Evolutionary conservation across 2,329 filamentous ascomycete genomes (phyloP).

Genomic region (Trematosphaeria pertusa): DNA sequence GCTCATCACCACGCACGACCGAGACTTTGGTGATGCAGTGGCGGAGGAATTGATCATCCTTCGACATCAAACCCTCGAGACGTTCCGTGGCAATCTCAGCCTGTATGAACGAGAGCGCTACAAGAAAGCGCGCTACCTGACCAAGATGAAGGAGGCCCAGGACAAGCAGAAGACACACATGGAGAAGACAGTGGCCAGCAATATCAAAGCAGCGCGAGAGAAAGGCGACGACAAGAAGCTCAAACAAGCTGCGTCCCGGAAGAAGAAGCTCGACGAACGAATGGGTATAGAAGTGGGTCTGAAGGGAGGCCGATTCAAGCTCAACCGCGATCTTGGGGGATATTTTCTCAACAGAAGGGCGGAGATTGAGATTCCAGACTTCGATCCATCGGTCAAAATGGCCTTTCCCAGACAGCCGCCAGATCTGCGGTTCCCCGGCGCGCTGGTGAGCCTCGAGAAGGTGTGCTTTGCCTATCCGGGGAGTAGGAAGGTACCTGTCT

Average conservation of each 20-base stretch:
- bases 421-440: slow-evolving; percentile 76
- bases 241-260: slow-evolving; percentile 81
- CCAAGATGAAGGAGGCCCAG: slow-evolving; percentile 80
- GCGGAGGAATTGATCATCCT: slow-evolving; percentile 79
- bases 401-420: slow-evolving; percentile 67
- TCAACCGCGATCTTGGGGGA: slow-evolving; percentile 73
- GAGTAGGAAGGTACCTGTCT: slow-evolving; percentile 50
- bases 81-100: slow-evolving; percentile 77
- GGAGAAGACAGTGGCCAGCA: slow-evolving; percentile 76
- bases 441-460: slow-evolving; percentile 74
- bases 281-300: slow-evolving; percentile 78
- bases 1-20: slow-evolving; percentile 83
- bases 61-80: slow-evolving; percentile 72
- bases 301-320: slow-evolving; percentile 78
- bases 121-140: slow-evolving; percentile 72
- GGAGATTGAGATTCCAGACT: slow-evolving; percentile 74
- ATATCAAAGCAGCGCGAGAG: slow-evolving; percentile 75
- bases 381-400: slow-evolving; percentile 64
- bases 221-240: slow-evolving; percentile 85
- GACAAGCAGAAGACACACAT: slow-evolving; percentile 83
- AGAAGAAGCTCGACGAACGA: slow-evolving; percentile 84
- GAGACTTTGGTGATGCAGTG: slow-evolving; percentile 78
- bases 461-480: slow-evolving; percentile 69
- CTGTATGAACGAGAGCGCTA: slow-evolving; percentile 73
- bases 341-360: slow-evolving; percentile 59